These are phyloP conservation scores for Zygotorulaspora danielsina DNA, from an alignment of 805 yeast genomes.

Conservation along the genomic window DNA sequence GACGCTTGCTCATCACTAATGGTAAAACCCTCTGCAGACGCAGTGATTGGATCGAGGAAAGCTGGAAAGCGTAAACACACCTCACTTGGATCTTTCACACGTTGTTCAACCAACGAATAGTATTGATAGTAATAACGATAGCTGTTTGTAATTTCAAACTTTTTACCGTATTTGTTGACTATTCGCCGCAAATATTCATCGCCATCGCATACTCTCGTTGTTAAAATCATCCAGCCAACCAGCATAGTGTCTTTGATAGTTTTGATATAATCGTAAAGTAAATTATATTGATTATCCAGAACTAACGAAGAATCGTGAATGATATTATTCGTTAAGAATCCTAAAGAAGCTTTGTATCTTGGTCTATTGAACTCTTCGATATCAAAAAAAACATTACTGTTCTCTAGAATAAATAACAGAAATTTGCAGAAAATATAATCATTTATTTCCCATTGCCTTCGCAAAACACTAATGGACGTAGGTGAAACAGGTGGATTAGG, in stretches of 20 bases:
- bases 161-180: neutral
- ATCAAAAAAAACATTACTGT: constrained; percentile 13
- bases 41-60: neutral
- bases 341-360: constrained; percentile 15
- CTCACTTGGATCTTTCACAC: neutral
- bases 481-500: neutral
- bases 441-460: neutral
- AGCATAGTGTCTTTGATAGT: neutral
- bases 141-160: neutral
- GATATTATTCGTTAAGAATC: constrained; percentile 13
- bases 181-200: neutral
- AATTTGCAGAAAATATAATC: constrained; percentile 11
- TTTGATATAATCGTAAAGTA: constrained; percentile 19
- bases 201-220: neutral
- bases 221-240: neutral
- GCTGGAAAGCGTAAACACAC: neutral
- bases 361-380: constrained; percentile 8
- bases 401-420: constrained; percentile 14
- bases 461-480: neutral
- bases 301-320: constrained; percentile 11
- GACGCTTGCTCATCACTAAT: neutral
- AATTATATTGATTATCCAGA: constrained; percentile 16
- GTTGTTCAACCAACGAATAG: neutral
- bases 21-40: neutral
- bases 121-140: neutral